These are phyloP conservation scores for Parmelia sp. DNA, from an alignment of 495 filamentous ascomycete species.

Conservation along the genomic window DNA sequence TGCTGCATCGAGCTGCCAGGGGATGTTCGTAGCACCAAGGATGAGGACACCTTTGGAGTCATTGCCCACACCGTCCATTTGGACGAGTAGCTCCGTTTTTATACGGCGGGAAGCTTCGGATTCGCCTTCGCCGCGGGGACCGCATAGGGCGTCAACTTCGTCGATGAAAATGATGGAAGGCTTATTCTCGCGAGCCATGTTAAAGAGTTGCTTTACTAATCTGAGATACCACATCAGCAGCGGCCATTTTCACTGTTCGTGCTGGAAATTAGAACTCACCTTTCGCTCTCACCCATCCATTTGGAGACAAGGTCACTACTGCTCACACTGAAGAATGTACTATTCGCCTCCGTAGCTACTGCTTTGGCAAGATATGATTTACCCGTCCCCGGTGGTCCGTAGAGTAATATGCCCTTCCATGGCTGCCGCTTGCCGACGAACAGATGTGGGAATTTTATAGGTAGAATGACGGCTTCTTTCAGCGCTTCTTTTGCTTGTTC, in stretches of 20 bases:
- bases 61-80: conserved; percentile 98
- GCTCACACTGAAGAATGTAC: conserved; percentile 98
- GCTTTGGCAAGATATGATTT: conserved; percentile 97
- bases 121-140: conserved; percentile 93
- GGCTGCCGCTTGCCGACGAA: conserved; percentile 96
- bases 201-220: conserved; percentile 94
- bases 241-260: not conserved
- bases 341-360: conserved; percentile 96
- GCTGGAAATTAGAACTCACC: conserved; percentile 46
- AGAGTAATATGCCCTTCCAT: conserved; percentile 96
- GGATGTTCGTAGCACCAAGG: conserved; percentile 95
- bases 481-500: conserved; percentile 93
- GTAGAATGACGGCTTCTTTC: conserved; percentile 94
- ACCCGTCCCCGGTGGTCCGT: conserved; percentile 93
- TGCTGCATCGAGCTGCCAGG: conserved; percentile 98
- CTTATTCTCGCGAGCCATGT: conserved; percentile 96
- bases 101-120: conserved; percentile 94
- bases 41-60: conserved; percentile 92
- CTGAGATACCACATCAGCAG: conserved; percentile 37
- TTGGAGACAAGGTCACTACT: conserved; percentile 95
- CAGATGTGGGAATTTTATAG: conserved; percentile 95
- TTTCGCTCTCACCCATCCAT: conserved; percentile 99
- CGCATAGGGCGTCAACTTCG: conserved; percentile 95
- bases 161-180: conserved; percentile 99
- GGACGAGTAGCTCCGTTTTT: conserved; percentile 96